phyloP scores from a whole-genome alignment of 2,329 filamentous ascomycete species.

The Colletotrichum graminicola region DNA sequence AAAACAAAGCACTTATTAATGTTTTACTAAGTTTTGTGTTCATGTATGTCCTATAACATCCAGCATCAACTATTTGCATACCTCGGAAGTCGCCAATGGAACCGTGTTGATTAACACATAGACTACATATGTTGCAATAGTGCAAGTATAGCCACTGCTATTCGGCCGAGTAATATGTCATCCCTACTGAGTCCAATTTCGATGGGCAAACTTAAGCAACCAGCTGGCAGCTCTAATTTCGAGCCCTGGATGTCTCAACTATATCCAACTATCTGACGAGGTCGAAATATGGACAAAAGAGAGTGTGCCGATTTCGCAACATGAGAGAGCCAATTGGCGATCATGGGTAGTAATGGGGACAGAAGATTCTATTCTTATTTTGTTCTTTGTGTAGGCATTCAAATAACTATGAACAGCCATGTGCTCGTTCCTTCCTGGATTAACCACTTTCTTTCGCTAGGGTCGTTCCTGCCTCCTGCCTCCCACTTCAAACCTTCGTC shows the following conservation, averaged over 20 bases:
- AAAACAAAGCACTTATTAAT: too few relatives aligned
- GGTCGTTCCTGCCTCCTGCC: background rate
- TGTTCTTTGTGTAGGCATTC: too few relatives aligned
- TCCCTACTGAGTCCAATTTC: conserved; percentile 48
- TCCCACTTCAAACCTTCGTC: background rate
- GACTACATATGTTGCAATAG: background rate
- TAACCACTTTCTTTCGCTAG: background rate
- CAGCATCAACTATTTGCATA: too few relatives aligned
- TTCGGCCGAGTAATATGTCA: conserved; percentile 57
- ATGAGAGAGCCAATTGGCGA: too few relatives aligned
- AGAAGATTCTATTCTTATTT: too few relatives aligned
- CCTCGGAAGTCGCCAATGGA: background rate
- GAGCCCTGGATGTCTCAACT: background rate
- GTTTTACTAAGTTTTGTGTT: conserved; percentile 39
- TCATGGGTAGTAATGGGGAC: too few relatives aligned
- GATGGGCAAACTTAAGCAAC: background rate
- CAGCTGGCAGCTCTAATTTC: background rate
- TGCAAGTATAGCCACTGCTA: conserved; percentile 54
- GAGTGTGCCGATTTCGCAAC: too few relatives aligned
- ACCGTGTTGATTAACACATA: background rate
- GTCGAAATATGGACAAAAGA: too few relatives aligned
- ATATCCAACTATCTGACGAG: too few relatives aligned
- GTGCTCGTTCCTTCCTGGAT: background rate
- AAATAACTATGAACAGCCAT: too few relatives aligned
- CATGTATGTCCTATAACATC: conserved; percentile 43